phyloP scores from a whole-genome alignment of 1,139 yeast genomes.

The Candida sanyaensis region DNA sequence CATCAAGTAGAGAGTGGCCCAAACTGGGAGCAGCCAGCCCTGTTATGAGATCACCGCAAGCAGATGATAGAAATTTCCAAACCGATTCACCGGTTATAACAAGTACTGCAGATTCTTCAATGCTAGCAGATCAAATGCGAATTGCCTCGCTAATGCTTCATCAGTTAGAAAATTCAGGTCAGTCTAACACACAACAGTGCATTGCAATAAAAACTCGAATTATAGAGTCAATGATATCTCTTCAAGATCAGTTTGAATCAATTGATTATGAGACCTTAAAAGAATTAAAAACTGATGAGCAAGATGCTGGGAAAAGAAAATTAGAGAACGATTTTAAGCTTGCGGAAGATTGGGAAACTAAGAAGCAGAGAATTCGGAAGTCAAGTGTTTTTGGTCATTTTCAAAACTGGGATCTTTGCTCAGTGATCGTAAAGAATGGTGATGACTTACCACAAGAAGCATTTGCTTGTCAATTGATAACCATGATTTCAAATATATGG shows the following conservation, averaged over 20 bases:
- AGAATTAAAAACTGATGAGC: slow-evolving; percentile 48
- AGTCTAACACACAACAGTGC: slow-evolving; percentile 70
- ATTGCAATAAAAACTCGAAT: slow-evolving; percentile 74
- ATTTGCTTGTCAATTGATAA: slow-evolving; percentile 91
- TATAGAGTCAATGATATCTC: slow-evolving; percentile 82
- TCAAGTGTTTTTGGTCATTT: slow-evolving; percentile 82
- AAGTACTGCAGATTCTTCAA: slow-evolving; percentile 30
- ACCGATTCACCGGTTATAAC: slow-evolving; percentile 18
- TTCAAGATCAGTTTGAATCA: slow-evolving; percentile 64
- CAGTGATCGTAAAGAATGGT: slow-evolving; percentile 95
- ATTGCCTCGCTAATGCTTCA: slow-evolving; percentile 94
- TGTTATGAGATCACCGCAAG: neutral
- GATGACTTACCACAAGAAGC: slow-evolving; percentile 96
- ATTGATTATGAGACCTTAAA: slow-evolving; percentile 50
- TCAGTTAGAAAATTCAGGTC: slow-evolving; percentile 77
- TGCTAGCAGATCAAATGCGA: slow-evolving; percentile 87
- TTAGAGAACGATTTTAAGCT: slow-evolving; percentile 88
- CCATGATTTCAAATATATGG: slow-evolving; percentile 87
- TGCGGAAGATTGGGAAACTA: slow-evolving; percentile 91
- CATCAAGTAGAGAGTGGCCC: slow-evolving; percentile 8
- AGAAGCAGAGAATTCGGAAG: slow-evolving; percentile 74
- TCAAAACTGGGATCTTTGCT: slow-evolving; percentile 90
- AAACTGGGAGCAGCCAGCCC: neutral
- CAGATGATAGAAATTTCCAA: slow-evolving; percentile 25
- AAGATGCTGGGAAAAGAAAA: slow-evolving; percentile 83